Evolutionary conservation across 805 yeast genomes (phyloP).

Genomic region (Groenewaldozyma tartarivorans): DNA sequence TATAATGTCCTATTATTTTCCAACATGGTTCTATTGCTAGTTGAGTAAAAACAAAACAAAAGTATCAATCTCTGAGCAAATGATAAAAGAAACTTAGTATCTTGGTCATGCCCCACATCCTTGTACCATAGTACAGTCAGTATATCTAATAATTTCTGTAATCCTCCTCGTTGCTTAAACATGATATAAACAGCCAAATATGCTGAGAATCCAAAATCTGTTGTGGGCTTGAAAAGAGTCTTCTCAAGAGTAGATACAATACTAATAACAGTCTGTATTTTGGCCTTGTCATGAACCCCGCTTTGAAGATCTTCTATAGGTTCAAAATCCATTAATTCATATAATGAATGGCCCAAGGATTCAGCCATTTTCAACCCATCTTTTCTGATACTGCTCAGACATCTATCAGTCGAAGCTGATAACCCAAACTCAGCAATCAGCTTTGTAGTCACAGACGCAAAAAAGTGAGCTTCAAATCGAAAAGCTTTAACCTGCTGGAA

Average conservation of each 20-base stretch:
- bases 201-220: slow-evolving; percentile 5
- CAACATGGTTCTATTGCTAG: slow-evolving; percentile 19
- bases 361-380: slow-evolving; percentile 22
- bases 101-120: slow-evolving; percentile 3
- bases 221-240: slow-evolving; percentile 13
- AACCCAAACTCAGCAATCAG: slow-evolving; percentile 14
- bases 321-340: neutral
- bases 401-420: slow-evolving; percentile 13
- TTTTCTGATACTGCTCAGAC: slow-evolving; percentile 15
- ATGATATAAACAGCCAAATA: slow-evolving; percentile 19
- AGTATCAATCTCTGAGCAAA: slow-evolving; percentile 16
- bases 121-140: slow-evolving; percentile 16
- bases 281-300: slow-evolving; percentile 4
- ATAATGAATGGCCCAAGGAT: slow-evolving; percentile 13
- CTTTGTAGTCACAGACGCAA: slow-evolving; percentile 9
- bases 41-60: slow-evolving; percentile 17
- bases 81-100: slow-evolving; percentile 5
- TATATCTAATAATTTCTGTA: slow-evolving; percentile 17
- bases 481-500: slow-evolving; percentile 12
- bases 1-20: slow-evolving; percentile 21
- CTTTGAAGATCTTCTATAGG: neutral
- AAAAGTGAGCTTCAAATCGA: slow-evolving; percentile 12
- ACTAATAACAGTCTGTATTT: slow-evolving; percentile 11
- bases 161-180: slow-evolving; percentile 24
- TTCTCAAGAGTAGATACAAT: slow-evolving; percentile 11